These are phyloP conservation scores for Friedmanniomyces simplex DNA, from an alignment of 495 filamentous ascomycete genomes.

Conservation along the genomic window DNA sequence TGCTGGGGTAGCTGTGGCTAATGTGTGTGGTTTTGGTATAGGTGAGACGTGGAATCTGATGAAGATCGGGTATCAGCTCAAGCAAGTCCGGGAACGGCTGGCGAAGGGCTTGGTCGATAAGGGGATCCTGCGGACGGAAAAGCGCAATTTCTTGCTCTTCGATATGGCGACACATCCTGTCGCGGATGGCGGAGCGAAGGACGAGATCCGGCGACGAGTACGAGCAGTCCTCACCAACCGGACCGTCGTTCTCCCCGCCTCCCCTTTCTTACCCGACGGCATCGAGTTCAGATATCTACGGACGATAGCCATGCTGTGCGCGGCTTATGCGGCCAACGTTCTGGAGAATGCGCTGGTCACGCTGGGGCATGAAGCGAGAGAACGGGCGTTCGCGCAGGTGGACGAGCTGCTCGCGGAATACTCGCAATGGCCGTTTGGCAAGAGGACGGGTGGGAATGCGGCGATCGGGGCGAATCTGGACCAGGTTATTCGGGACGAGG, in stretches of 20 bases:
- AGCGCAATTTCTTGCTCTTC: slow-evolving; percentile 97
- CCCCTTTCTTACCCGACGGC: slow-evolving; percentile 82
- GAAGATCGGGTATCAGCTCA: slow-evolving; percentile 99
- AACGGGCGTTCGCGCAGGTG: slow-evolving; percentile 90
- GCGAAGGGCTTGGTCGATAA: slow-evolving; percentile 99
- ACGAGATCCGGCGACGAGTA: slow-evolving; percentile 86
- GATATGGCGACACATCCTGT: slow-evolving; percentile 99
- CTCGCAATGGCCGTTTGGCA: slow-evolving; percentile 91
- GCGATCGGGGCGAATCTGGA: slow-evolving; percentile 89
- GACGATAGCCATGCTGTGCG: slow-evolving; percentile 92
- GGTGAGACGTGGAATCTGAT: slow-evolving; percentile 99
- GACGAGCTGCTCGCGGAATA: slow-evolving; percentile 93
- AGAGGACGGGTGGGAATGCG: slow-evolving; percentile 58
- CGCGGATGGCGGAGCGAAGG: slow-evolving; percentile 91
- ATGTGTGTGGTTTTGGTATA: slow-evolving; percentile 32
- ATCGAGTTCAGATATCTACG: slow-evolving; percentile 86
- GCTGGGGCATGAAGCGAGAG: slow-evolving; percentile 84
- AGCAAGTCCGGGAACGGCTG: slow-evolving; percentile 94
- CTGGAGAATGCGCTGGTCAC: slow-evolving; percentile 92
- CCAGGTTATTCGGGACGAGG: slow-evolving; percentile 78
- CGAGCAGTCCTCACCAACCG: slow-evolving; percentile 86
- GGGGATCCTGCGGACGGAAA: slow-evolving; percentile 95
- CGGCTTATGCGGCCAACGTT: slow-evolving; percentile 95
- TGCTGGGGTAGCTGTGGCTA: background rate
- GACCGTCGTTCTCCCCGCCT: slow-evolving; percentile 77